Evolutionary conservation across 2,329 filamentous ascomycete genomes (phyloP), one percentile per base, ranked within the genome.

Genomic region (Trichoderma koningii): DNA sequence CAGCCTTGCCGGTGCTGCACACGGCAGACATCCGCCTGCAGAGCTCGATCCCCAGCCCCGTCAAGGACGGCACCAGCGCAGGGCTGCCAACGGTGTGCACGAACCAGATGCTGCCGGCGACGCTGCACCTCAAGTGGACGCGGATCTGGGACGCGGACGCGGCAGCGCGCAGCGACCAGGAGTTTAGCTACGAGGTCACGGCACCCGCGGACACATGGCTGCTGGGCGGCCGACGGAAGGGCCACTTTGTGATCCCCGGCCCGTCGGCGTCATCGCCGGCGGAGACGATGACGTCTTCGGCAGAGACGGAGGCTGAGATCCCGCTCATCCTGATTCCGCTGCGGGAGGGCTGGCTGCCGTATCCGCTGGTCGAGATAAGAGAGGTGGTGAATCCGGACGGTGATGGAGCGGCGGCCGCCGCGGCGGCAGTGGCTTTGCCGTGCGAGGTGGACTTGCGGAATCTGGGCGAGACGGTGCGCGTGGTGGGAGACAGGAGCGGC

Each of bases 381-480:
- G 87, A 88, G 74, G 57, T 67, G 21, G 80, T 87, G 7, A 75
- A 77, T 63, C 70, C 74, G 71, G 68, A 73, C 68, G 66, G 65
- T 64, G 66, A 70, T 65, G 68, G 41, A 38, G 30, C 7, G 9
- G 30, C 7, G 9, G 30, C 7, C 0, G 30, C 30, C 2, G 30
- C 7, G 9, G 30, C 7, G 9, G 30, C 7, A 30, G 30, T 2
- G 67, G 68, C 51, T 34, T 69, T 67, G 50, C 70, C 70, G 23
- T 92, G 88, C 72, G 93, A 98, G 78, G 89, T 90, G 14, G 91
- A 97, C 73, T 90, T 89, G 71, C 82, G 86, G 70, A 95, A 92
- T 72, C 81, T 91, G 65, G 91, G 89, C 0, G 89, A 95, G 79
- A 89, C 87, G 45, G 83, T 97, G 1, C 78, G 89, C 56, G 91